Evolutionary conservation across 176 grass and related monocot species (phyloP), one percentile per base, ranked within the genome.

Genomic region (Microstegium vimineum): DNA sequence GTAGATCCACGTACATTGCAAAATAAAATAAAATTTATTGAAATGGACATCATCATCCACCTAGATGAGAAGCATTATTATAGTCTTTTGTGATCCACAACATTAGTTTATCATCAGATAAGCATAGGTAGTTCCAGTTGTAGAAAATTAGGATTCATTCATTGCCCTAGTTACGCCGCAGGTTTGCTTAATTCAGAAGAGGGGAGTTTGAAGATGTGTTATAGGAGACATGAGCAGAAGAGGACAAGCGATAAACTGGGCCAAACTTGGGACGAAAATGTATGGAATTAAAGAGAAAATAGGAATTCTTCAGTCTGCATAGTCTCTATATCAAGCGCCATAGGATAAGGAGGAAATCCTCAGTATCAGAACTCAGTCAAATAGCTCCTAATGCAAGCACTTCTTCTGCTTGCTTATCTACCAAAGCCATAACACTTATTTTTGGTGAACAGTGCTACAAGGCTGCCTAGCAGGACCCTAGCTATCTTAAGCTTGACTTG

Each of bases 401-500:
- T 42, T 10, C 5, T 70, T 12, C 6, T 43, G 32, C 62, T 46
- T 3, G 2, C 22, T 57, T 57, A 76, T 76, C 69, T 81, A 16
- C 36, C 51, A 40, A 83, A 84, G 41, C 74, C 69, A 54, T 23
- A 42, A 5, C 74, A 43, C 22, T 32, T 42, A 52, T 73, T 91
- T 64, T 71, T 91, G 71, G 71, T 30, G 2, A n/a, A 25, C 9
- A 42, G 81, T 27, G 18, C 28, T 54, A 88, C 42, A 13, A 81
- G 65, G 65, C 26, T 77, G 35, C 75, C 8, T 1, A 91, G 23
- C 5, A 90, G 23, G 1, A 76, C n/a, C 57, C 3, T 87, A 6
- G 47, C 70, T 4, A 91, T 91, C 12, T 69, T 77, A 56, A 87
- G 8, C 77, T 84, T 87, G 37, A 91, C 81, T 81, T 91, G 89